Percentiles rank a stretch among this genome's conserved stretches.
These are phyloP conservation scores for Melanomma pulvis-pyrius DNA, from an alignment of 495 filamentous ascomycete species.

Conservation along the genomic window DNA sequence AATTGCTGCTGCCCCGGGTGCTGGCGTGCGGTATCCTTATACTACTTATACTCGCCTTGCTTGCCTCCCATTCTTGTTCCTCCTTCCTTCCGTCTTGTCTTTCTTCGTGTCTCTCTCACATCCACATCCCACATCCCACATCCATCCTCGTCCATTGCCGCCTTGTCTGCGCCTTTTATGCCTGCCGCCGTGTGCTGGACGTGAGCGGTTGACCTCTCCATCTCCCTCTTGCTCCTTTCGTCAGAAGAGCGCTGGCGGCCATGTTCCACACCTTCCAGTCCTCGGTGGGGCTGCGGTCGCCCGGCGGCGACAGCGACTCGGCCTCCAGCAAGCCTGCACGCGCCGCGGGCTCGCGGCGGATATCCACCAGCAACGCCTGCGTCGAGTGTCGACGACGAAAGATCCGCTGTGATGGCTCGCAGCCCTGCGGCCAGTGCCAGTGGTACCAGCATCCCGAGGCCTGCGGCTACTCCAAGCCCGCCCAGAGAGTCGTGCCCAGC, in stretches of 20 bases:
- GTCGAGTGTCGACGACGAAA: constrained; percentile 41
- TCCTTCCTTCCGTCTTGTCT: constrained; percentile 3
- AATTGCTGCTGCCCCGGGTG: constrained; percentile 7
- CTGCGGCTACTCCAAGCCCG: constrained; percentile 45
- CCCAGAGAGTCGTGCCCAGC: constrained; percentile 44
- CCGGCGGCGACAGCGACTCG: constrained; percentile 27
- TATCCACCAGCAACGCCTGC: constrained; percentile 42
- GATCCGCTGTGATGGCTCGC: constrained; percentile 41
- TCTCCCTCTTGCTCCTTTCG: background rate
- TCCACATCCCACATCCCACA: no score
- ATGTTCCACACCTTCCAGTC: constrained; percentile 44
- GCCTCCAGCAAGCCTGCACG: constrained; percentile 30
- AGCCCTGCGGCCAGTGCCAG: constrained; percentile 42
- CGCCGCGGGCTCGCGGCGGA: constrained; percentile 38
- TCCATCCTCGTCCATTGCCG: background rate
- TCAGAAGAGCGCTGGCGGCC: background rate
- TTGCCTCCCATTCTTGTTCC: background rate
- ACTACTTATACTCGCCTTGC: background rate
- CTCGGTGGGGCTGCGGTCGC: constrained; percentile 35
- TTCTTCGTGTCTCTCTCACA: background rate
- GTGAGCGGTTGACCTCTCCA: constrained; percentile 12
- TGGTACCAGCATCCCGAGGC: constrained; percentile 47
- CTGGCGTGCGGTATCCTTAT: background rate
- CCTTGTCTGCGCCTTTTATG: constrained; percentile 5
- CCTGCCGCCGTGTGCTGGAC: constrained; percentile 19